A percentile compares a stretch with the other conserved stretches of the same genome.
phyloP scores from a whole-genome alignment of 1,284 basidiomycete genomes.

The Leucoagaricus sp. region DNA sequence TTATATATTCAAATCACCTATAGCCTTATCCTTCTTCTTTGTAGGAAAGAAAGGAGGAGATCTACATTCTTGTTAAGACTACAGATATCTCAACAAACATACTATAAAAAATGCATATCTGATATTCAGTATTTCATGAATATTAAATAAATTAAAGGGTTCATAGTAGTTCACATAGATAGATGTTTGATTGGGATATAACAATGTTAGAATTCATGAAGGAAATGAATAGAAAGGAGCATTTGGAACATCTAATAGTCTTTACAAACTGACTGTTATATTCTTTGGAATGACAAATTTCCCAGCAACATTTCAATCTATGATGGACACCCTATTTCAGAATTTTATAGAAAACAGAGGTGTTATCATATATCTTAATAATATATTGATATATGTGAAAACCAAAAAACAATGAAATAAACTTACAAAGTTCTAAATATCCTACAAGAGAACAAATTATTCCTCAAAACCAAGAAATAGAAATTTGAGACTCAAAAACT shows the following conservation, averaged over 20 bases:
- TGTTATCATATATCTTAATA: conserved; percentile 14
- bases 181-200: conserved; percentile 23
- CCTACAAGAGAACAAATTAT: conserved; percentile 18
- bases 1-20: no score
- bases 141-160: conserved; percentile 31
- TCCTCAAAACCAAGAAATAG: conserved; percentile 25
- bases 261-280: no score
- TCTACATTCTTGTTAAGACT: conserved; percentile 10
- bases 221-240: conserved; percentile 23
- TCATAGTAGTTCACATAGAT: conserved; percentile 29
- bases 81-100: conserved; percentile 7
- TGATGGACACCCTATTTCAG: not conserved
- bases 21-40: no score
- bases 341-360: not conserved
- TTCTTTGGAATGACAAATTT: no score
- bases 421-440: conserved; percentile 13
- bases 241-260: conserved; percentile 8
- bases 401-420: conserved; percentile 5
- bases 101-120: conserved; percentile 22
- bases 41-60: conserved; percentile 14
- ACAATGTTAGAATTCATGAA: conserved; percentile 22
- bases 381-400: conserved; percentile 9
- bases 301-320: conserved; percentile 12
- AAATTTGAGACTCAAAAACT: conserved; percentile 18
- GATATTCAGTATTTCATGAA: conserved; percentile 34